A percentile compares a stretch with the other conserved stretches of the same genome.
These are phyloP conservation scores for Colletotrichum sp. DNA, from an alignment of 2,329 filamentous ascomycete species.

Conservation along the genomic window DNA sequence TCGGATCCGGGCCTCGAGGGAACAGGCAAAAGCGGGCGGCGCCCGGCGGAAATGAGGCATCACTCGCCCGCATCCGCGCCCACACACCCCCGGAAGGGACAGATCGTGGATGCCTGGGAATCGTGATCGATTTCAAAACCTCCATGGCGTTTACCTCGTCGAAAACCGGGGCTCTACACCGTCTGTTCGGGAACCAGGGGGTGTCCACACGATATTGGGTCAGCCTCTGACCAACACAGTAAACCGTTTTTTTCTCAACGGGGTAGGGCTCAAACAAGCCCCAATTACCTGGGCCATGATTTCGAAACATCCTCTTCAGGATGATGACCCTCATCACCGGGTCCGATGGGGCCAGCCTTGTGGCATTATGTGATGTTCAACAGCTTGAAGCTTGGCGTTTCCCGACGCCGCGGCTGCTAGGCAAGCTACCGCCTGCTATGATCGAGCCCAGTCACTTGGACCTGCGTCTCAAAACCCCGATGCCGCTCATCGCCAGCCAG, in stretches of 20 bases:
- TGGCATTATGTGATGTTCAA: not conserved
- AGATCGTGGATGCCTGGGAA: not conserved
- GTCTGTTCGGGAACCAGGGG: not conserved
- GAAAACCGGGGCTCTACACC: not conserved
- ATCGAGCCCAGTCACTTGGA: not conserved
- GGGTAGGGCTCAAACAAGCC: constrained; percentile 2
- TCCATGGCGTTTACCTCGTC: constrained; percentile 5
- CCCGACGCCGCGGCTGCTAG: not conserved
- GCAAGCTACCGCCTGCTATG: not conserved
- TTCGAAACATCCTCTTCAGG: not conserved
- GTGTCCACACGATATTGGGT: not conserved
- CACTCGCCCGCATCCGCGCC: not conserved
- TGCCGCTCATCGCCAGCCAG: not conserved
- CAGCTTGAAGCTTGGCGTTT: not conserved
- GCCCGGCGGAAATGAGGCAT: not conserved
- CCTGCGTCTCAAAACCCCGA: not conserved
- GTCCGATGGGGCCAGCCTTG: not conserved
- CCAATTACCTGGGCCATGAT: not conserved
- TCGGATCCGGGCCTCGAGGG: not conserved
- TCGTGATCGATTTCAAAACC: not conserved
- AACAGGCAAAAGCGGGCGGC: not conserved
- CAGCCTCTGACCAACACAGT: not conserved
- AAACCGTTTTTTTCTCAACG: not conserved
- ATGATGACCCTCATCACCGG: not conserved
- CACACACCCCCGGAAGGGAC: not conserved